Evolutionary conservation across 306 rosid genomes (phyloP).

Genomic region (Clitoria ternatea): DNA sequence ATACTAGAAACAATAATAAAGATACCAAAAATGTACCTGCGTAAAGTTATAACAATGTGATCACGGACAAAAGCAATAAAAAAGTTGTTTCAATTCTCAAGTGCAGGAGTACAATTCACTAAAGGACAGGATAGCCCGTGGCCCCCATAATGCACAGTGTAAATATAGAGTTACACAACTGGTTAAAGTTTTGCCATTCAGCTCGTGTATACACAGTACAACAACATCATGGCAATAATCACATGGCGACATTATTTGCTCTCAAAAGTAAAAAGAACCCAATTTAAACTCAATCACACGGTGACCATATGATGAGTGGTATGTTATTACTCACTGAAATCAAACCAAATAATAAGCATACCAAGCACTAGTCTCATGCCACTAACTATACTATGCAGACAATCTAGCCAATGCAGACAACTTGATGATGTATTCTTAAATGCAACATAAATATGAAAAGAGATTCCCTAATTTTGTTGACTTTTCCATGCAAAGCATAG

Average conservation of each 20-base stretch:
- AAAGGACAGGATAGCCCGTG: slow-evolving; percentile 16
- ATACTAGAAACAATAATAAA: slow-evolving; percentile 19
- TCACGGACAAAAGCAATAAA: slow-evolving; percentile 22
- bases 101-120: slow-evolving; percentile 2
- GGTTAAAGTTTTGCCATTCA: not conserved
- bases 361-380: not conserved
- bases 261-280: not conserved
- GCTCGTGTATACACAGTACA: not conserved
- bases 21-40: slow-evolving; percentile 8
- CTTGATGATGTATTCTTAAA: not conserved
- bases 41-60: slow-evolving; percentile 1
- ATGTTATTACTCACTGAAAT: not conserved
- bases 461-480: not conserved
- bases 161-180: not conserved
- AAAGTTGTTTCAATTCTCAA: slow-evolving; percentile 18
- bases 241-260: slow-evolving; percentile 19
- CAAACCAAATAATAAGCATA: not conserved
- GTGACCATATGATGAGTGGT: not conserved
- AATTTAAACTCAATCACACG: slow-evolving; percentile 16
- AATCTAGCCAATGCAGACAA: not conserved
- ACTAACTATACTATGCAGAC: not conserved
- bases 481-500: not conserved
- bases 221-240: slow-evolving; percentile 10
- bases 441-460: not conserved
- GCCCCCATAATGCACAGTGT: slow-evolving; percentile 15